phyloP scores from a whole-genome alignment of 768 basidiomycete species.

The Mycena maculata region DNA sequence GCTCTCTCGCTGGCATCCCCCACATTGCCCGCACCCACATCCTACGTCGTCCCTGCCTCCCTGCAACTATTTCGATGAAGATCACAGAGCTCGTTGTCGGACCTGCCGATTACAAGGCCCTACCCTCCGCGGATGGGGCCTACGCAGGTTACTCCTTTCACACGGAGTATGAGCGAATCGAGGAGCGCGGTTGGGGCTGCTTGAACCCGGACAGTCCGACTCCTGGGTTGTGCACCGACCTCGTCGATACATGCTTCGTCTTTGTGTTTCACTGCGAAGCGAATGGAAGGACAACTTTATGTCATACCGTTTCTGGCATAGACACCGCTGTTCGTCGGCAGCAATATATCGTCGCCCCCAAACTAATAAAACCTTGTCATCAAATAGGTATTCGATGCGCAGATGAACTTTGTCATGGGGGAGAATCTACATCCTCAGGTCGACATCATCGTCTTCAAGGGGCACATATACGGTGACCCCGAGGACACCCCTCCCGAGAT shows the following conservation, averaged over 20 bases:
- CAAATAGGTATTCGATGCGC: slow-evolving; percentile 21
- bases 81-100: slow-evolving; percentile 15
- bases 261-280: slow-evolving; percentile 25
- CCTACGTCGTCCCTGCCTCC: not conserved
- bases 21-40: slow-evolving; percentile 2
- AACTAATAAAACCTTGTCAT: not conserved
- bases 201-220: slow-evolving; percentile 12
- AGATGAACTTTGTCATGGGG: slow-evolving; percentile 16
- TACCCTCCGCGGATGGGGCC: not conserved
- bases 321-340: slow-evolving; percentile 12
- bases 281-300: slow-evolving; percentile 19
- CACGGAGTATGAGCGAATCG: slow-evolving; percentile 25
- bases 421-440: slow-evolving; percentile 1
- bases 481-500: slow-evolving; percentile 8
- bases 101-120: slow-evolving; percentile 13
- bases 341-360: not conserved
- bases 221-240: slow-evolving; percentile 20
- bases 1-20: slow-evolving; percentile 4
- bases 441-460: slow-evolving; percentile 20
- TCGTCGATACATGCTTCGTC: slow-evolving; percentile 26
- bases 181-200: slow-evolving; percentile 25
- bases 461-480: not conserved
- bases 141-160: slow-evolving; percentile 15
- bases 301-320: slow-evolving; percentile 22
- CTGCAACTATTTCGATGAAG: slow-evolving; percentile 15